Conservation (phyloP, 1,139 yeast genomes). For the Protomyces arabidopsidicola region DNA sequence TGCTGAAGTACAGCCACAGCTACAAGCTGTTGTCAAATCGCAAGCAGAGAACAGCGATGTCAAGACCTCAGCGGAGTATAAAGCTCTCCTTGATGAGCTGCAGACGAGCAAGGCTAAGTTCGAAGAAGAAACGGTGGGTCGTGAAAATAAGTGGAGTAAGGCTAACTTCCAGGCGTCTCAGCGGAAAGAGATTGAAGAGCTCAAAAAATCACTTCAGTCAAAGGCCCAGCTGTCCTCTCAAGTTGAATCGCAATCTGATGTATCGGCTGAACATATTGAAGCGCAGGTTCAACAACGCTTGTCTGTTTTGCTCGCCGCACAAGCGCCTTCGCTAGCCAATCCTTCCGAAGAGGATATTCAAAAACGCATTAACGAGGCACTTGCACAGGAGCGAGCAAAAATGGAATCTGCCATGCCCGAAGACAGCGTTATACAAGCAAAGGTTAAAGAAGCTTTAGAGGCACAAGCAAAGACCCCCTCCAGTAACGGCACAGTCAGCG, state of each 20-base stretch:
- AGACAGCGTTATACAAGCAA: slow-evolving; percentile 28
- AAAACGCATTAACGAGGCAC: slow-evolving; percentile 33
- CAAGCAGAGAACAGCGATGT: slow-evolving; percentile 32
- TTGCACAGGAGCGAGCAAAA: slow-evolving; percentile 29
- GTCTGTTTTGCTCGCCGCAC: no score
- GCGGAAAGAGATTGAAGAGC: no score
- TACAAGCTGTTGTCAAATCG: slow-evolving; percentile 37
- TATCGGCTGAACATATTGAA: no score
- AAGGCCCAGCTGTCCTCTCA: no score
- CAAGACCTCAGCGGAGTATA: background rate
- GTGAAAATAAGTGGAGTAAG: no score
- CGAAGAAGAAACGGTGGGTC: no score
- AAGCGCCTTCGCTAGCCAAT: no score
- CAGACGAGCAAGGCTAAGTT: background rate
- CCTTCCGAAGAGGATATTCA: slow-evolving; percentile 34
- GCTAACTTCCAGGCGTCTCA: no score
- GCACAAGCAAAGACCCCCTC: slow-evolving; percentile 34
- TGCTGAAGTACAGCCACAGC: slow-evolving; percentile 35
- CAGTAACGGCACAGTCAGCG: slow-evolving; percentile 33
- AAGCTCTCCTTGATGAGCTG: background rate
- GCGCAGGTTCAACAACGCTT: no score
- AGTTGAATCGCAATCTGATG: no score
- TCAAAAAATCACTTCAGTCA: no score
- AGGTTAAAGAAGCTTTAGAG: slow-evolving; percentile 32
- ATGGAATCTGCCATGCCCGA: slow-evolving; percentile 3